These are phyloP conservation scores for Rhizoclosmatium sp. DNA, from an alignment of 192 early-diverging fungal genomes.

Conservation along the genomic window DNA sequence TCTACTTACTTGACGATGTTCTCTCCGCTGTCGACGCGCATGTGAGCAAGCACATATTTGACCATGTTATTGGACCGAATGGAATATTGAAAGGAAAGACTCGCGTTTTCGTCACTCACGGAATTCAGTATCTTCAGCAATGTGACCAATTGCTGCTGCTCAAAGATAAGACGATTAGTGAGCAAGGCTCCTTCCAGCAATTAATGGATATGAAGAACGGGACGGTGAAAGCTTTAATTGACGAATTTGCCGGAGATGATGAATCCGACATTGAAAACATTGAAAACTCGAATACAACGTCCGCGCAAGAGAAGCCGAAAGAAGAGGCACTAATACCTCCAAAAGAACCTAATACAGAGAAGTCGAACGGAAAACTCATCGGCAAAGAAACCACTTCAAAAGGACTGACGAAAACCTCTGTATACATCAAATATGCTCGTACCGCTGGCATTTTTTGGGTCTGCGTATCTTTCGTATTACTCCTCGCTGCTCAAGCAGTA, in stretches of 20 bases:
- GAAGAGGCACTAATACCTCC: too few species aligned
- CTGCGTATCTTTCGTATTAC: slow-evolving; percentile 55
- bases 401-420: slow-evolving; percentile 73
- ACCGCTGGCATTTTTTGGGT: slow-evolving; percentile 69
- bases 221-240: slow-evolving; percentile 22
- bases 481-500: slow-evolving; percentile 25
- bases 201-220: slow-evolving; percentile 33
- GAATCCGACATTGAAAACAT: neutral
- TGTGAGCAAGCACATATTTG: slow-evolving; percentile 39
- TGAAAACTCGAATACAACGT: neutral
- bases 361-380: slow-evolving; percentile 54
- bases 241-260: slow-evolving; percentile 25
- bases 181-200: slow-evolving; percentile 44
- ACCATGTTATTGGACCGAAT: slow-evolving; percentile 36
- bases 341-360: neutral
- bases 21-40: slow-evolving; percentile 64
- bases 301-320: neutral
- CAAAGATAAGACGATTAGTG: slow-evolving; percentile 45
- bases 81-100: slow-evolving; percentile 41
- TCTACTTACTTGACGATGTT: slow-evolving; percentile 78
- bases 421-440: slow-evolving; percentile 74
- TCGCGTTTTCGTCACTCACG: slow-evolving; percentile 44
- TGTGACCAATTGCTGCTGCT: slow-evolving; percentile 43
- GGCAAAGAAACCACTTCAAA: slow-evolving; percentile 74
- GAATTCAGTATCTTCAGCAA: slow-evolving; percentile 40